phyloP scores from a whole-genome alignment of 2,329 filamentous ascomycete genomes.

The Shiraia bambusicola region DNA sequence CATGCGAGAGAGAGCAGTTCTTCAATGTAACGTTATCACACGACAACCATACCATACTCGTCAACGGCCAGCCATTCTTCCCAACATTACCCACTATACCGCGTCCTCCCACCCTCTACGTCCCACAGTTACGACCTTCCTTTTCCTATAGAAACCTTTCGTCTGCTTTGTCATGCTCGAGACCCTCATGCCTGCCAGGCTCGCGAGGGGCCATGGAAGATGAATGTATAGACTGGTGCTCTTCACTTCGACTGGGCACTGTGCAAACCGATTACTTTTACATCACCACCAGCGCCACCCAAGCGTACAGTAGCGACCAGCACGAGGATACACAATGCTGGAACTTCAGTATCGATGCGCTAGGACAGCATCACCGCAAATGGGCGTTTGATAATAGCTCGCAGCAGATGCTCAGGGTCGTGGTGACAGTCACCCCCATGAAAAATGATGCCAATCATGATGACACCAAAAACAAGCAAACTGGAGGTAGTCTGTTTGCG shows the following conservation, averaged over 20 bases:
- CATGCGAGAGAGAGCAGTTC: constrained; percentile 15
- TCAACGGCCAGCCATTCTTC: constrained; percentile 30
- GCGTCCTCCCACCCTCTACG: constrained; percentile 22
- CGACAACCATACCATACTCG: constrained; percentile 28
- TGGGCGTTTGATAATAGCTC: constrained; percentile 24
- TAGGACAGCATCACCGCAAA: constrained; percentile 19
- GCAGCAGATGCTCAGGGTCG: constrained; percentile 32
- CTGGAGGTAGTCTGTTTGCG: constrained; percentile 24
- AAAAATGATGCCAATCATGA: constrained; percentile 8
- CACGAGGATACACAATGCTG: constrained; percentile 23
- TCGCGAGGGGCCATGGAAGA: neutral
- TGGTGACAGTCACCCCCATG: constrained; percentile 22
- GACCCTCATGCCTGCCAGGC: constrained; percentile 15
- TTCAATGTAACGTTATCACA: constrained; percentile 35
- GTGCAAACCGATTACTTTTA: constrained; percentile 29
- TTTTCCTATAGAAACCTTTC: constrained; percentile 32
- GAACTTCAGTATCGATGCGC: constrained; percentile 33
- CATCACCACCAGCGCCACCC: constrained; percentile 13
- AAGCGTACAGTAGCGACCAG: constrained; percentile 10
- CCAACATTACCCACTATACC: constrained; percentile 29
- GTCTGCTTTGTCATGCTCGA: constrained; percentile 19
- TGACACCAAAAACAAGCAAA: constrained; percentile 7
- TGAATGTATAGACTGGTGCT: constrained; percentile 21
- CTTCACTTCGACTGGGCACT: constrained; percentile 10
- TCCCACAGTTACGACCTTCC: constrained; percentile 18